Evolutionary conservation across 306 rosid genomes (phyloP).

Genomic region (Rosa lucieae): DNA sequence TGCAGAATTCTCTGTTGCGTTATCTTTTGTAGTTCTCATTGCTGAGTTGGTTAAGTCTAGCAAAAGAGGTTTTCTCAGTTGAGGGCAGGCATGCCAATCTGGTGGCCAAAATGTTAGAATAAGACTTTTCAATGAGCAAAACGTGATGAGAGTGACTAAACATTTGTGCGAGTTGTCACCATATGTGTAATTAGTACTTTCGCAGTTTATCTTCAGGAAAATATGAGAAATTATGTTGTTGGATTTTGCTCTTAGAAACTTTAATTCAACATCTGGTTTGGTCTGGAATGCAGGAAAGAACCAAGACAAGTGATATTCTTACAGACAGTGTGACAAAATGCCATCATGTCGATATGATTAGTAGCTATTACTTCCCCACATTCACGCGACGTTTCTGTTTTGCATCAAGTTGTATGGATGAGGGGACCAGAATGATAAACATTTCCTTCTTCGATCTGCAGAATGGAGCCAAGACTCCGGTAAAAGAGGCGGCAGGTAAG

Average conservation of each 20-base stretch:
- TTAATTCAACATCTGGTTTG: constrained; percentile 23
- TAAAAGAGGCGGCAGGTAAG: background rate
- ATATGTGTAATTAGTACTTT: background rate
- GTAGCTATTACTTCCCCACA: constrained; percentile 53
- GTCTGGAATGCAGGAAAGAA: constrained; percentile 29
- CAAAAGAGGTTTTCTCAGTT: constrained; percentile 10
- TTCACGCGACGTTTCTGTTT: constrained; percentile 12
- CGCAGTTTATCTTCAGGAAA: background rate
- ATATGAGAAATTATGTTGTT: constrained; percentile 26
- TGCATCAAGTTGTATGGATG: constrained; percentile 15
- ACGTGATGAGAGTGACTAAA: constrained; percentile 62
- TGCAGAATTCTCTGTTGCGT: background rate
- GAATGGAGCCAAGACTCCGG: background rate
- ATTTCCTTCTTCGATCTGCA: background rate
- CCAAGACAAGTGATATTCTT: constrained; percentile 42
- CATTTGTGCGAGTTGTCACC: constrained; percentile 24
- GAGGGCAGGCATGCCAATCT: constrained; percentile 39
- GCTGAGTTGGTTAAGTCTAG: background rate
- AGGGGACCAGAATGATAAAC: constrained; percentile 40
- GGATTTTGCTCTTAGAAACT: constrained; percentile 34
- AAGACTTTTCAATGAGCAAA: constrained; percentile 58
- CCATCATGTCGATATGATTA: constrained; percentile 71
- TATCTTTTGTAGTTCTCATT: background rate
- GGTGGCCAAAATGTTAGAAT: constrained; percentile 42
- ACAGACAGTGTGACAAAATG: constrained; percentile 58